Evolutionary conservation across 306 rosid genomes (phyloP).

Genomic region (Gynostemma pentaphyllum): DNA sequence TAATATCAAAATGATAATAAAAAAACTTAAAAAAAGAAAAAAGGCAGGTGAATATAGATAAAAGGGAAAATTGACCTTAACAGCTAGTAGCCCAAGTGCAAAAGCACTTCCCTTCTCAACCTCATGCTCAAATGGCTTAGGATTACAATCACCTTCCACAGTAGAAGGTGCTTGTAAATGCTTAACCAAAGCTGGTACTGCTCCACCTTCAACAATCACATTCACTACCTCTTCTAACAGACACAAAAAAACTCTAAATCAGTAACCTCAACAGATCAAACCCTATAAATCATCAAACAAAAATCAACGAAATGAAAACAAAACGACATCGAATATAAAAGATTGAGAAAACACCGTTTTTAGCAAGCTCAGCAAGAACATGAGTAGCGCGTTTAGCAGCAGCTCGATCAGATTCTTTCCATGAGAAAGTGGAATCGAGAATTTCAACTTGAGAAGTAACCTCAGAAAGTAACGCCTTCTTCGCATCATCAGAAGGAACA

Average conservation of each 20-base stretch:
- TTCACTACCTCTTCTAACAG: slow-evolving; percentile 79
- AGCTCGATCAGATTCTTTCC: slow-evolving; percentile 78
- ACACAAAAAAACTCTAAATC: slow-evolving; percentile 13
- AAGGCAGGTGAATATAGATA: not conserved
- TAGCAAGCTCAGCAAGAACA: slow-evolving; percentile 93
- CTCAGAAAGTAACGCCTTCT: slow-evolving; percentile 46
- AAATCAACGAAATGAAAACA: slow-evolving; percentile 1
- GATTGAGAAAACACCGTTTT: slow-evolving; percentile 50
- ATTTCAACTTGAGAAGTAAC: slow-evolving; percentile 48
- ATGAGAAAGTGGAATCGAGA: slow-evolving; percentile 62
- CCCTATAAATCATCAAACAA: slow-evolving; percentile 6
- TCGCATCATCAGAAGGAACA: slow-evolving; percentile 50
- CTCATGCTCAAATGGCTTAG: slow-evolving; percentile 77
- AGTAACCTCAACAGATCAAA: not conserved
- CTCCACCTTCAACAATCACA: slow-evolving; percentile 92
- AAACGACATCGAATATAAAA: slow-evolving; percentile 27
- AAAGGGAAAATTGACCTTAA: slow-evolving; percentile 42
- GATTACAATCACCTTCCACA: slow-evolving; percentile 30
- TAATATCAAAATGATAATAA: not conserved
- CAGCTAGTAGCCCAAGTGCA: slow-evolving; percentile 95
- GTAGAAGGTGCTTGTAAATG: slow-evolving; percentile 77
- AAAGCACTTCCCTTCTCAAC: slow-evolving; percentile 98
- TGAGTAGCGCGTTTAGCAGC: slow-evolving; percentile 94
- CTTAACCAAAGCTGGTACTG: slow-evolving; percentile 74
- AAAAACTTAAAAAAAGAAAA: not conserved